Evolutionary conservation across 805 yeast species (phyloP), one percentile per base, ranked within the genome.

Genomic region (Wickerhamiella hasegawae): DNA sequence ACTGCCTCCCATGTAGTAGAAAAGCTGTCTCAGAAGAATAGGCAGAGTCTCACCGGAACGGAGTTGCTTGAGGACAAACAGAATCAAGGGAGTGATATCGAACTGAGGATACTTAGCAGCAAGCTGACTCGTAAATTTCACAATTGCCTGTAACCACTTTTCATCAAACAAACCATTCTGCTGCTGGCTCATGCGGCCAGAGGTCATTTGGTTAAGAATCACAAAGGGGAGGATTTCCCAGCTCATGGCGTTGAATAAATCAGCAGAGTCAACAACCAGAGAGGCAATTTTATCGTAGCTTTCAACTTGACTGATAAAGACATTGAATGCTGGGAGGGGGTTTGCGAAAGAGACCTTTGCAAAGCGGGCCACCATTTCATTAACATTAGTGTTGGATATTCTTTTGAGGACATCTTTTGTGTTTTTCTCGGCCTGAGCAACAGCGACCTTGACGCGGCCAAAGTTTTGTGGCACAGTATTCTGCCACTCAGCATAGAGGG

Each of bases 171-270:
- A 58, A 6, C 96, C 96, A 56, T 84, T 85, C 2, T 55, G 62
- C 53, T 82, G 93, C 22, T 75, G 60, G 17, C 75, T 66, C 1
- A 68, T 56, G 53, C 94, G 64, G n/a, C 75, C 76, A 0, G 73
- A 54, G 1, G 85, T 71, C 17, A 87, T 60, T 44, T 90, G 69
- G 48, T 71, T 66, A 48, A 85, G 59, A 3, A 85, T 55, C 1
- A 78, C 83, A 47, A 71, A 73, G 4, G 85, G 76, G 21, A 87
- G 55, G 2, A 73, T 79, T 53, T 87, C 97, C 84, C 93, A 83
- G 0, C 84, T 83, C 47, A 77, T 76, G 4, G 59, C 66, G 34
- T 75, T 76, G 51, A 83, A 82, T 48, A 71, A 76, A 28, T 72
- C 61, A 0, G 94, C 83, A 5, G 90, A 71, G 32, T 76, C 76